Evolutionary conservation across 768 basidiomycete genomes (phyloP), one percentile per base, ranked within the genome.

Genomic region (Paxillus rubicundulus): DNA sequence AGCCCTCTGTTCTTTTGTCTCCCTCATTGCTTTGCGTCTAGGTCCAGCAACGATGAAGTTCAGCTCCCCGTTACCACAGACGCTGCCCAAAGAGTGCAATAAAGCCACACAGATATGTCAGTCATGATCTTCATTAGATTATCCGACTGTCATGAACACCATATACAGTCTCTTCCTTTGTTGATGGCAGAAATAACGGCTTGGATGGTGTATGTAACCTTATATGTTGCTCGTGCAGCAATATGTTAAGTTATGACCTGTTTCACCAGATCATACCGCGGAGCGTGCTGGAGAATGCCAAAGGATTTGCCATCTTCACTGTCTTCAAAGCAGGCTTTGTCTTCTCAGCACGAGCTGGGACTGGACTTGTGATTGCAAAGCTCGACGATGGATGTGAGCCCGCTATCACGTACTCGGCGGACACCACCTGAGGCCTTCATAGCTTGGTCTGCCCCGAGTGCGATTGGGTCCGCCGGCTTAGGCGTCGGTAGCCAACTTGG

Each of bases 381-480:
- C 74, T 93, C 16, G 75, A 82, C 5, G 81, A 95, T 67, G 94
- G 92, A 61, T 75, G 91, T 93, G 64, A 72, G 92, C 74, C 20
- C 27, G 52, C 38, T 50, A 20, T 41, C 45, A 17, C 20, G 40
- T 37, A 3, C 42, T 42, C 38, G 28, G n/a, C 43, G 24, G 16
- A 41, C 32, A 37, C 40, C 28, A 13, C 44, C 27, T 44, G 49
- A 53, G 24, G 32, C 30, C 82, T 78, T 38, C 92, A 86, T 50
- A 93, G 89, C 82, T 34, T 99, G 95, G 95, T 92, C 90, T 33
- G 85, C 94, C 17, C 97, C 97, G 3, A 89, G 87, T 65, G 97
- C 96, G 3, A 96, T 99, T 41, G 95, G 94, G 21, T 86, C 91
- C 3, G 96, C 88, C 13, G 96, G 96, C 0, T 65, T 95, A 5